These are phyloP conservation scores for Mycena indigotica DNA, from an alignment of 768 basidiomycete species.

Conservation along the genomic window DNA sequence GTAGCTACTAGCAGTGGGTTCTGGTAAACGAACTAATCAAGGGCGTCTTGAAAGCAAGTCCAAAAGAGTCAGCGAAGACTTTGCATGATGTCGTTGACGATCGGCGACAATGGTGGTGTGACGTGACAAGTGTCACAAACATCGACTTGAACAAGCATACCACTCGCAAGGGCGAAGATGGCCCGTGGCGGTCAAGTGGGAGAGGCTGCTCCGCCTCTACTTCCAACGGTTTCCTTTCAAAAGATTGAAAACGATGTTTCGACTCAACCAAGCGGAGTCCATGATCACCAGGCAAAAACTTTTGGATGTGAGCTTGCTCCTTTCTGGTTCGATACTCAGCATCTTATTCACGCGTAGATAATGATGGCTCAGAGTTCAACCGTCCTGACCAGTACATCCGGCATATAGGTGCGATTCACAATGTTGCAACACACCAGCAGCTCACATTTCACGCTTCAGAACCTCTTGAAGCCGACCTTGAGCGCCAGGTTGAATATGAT, in stretches of 20 bases:
- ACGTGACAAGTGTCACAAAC: neutral
- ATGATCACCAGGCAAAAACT: conserved; percentile 61
- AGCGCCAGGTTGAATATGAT: conserved; percentile 95
- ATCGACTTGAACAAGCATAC: neutral
- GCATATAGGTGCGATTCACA: conserved; percentile 68
- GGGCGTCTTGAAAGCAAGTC: no score
- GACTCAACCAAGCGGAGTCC: conserved; percentile 62
- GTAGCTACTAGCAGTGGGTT: no score
- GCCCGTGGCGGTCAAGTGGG: conserved; percentile 39
- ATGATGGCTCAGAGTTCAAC: conserved; percentile 71
- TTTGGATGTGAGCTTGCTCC: conserved; percentile 69
- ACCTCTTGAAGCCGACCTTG: conserved; percentile 89
- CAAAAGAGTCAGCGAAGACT: no score
- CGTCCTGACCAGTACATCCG: conserved; percentile 88
- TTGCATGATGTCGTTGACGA: no score
- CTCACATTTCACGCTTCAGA: conserved; percentile 49
- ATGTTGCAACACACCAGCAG: conserved; percentile 6
- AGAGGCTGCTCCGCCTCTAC: conserved; percentile 32
- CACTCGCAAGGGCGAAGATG: conserved; percentile 31
- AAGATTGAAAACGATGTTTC: conserved; percentile 66
- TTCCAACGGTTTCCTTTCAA: conserved; percentile 72
- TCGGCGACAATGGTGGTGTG: no score
- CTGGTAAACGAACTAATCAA: no score
- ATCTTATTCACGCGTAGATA: conserved; percentile 33
- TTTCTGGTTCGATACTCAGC: neutral